A percentile compares a stretch with the other conserved stretches of the same genome.
Conservation (phyloP, 371 early-diverging fungal species). For the Apophysomyces elegans region DNA sequence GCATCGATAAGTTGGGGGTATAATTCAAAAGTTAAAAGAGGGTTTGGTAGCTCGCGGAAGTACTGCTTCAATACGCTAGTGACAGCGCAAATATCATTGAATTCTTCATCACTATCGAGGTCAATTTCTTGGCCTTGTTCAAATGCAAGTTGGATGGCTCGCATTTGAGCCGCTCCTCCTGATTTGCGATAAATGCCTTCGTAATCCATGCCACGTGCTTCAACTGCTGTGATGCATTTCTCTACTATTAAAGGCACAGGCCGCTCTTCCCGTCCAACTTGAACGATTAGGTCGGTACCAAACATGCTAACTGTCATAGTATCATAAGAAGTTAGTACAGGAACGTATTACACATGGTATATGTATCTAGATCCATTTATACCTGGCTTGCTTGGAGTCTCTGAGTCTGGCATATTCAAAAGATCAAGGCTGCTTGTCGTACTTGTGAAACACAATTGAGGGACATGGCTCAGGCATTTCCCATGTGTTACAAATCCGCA, state of each 20-base stretch:
- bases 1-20: slow-evolving; percentile 73
- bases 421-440: slow-evolving; percentile 15
- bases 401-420: neutral
- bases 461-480: slow-evolving; percentile 17
- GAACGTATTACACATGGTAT: neutral
- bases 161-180: slow-evolving; percentile 75
- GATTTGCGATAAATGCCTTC: slow-evolving; percentile 90
- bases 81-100: slow-evolving; percentile 61
- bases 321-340: neutral
- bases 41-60: slow-evolving; percentile 85
- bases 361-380: neutral
- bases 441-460: slow-evolving; percentile 12
- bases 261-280: slow-evolving; percentile 15
- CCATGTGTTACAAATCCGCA: slow-evolving; percentile 12
- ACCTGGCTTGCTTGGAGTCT: slow-evolving; percentile 3
- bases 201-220: slow-evolving; percentile 52
- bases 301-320: slow-evolving; percentile 16
- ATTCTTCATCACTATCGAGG: slow-evolving; percentile 42
- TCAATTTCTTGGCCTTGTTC: slow-evolving; percentile 46
- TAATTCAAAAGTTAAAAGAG: slow-evolving; percentile 77
- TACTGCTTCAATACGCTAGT: slow-evolving; percentile 91
- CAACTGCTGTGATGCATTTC: slow-evolving; percentile 76
- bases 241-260: slow-evolving; percentile 71
- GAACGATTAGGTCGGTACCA: slow-evolving; percentile 23
- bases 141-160: slow-evolving; percentile 49